Conservation (phyloP, 2,329 filamentous ascomycete species). For the Penicillium griseofulvum region DNA sequence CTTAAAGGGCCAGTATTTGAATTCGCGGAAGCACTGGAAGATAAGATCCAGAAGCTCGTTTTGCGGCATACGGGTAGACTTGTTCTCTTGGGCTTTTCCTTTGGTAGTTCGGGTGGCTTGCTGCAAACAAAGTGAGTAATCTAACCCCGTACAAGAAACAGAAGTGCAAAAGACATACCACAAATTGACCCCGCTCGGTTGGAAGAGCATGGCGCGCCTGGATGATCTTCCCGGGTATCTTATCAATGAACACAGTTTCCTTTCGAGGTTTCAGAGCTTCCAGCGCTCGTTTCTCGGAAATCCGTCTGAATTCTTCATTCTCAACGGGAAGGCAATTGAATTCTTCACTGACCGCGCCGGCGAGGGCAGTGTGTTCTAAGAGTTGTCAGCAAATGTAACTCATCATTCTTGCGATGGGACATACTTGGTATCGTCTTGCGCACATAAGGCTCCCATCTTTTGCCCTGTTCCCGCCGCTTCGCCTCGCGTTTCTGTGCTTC, state of each 20-base stretch:
- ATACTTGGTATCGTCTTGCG: conserved; percentile 67
- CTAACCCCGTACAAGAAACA: background rate
- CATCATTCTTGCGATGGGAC: background rate
- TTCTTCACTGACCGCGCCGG: conserved; percentile 72
- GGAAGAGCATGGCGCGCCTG: conserved; percentile 57
- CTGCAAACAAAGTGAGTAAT: conserved; percentile 30
- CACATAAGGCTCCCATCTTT: conserved; percentile 58
- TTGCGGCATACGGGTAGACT: conserved; percentile 85
- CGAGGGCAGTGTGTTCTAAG: conserved; percentile 73
- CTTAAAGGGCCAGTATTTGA: conserved; percentile 93
- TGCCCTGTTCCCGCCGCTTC: conserved; percentile 50
- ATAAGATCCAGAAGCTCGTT: conserved; percentile 84
- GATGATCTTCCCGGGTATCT: conserved; percentile 51
- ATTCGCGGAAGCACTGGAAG: conserved; percentile 77
- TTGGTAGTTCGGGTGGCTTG: conserved; percentile 55
- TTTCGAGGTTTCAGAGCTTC: conserved; percentile 61
- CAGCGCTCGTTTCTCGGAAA: conserved; percentile 59
- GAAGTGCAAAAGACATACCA: conserved; percentile 35
- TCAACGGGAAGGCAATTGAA: conserved; percentile 70
- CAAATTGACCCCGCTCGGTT: conserved; percentile 41
- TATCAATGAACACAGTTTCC: conserved; percentile 53
- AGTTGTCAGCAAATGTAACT: background rate
- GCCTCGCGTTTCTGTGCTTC: conserved; percentile 47
- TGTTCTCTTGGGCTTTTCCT: conserved; percentile 64
- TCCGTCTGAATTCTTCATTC: conserved; percentile 65